phyloP scores from a whole-genome alignment of 345 rosid species.

The Clarkia xantiana region DNA sequence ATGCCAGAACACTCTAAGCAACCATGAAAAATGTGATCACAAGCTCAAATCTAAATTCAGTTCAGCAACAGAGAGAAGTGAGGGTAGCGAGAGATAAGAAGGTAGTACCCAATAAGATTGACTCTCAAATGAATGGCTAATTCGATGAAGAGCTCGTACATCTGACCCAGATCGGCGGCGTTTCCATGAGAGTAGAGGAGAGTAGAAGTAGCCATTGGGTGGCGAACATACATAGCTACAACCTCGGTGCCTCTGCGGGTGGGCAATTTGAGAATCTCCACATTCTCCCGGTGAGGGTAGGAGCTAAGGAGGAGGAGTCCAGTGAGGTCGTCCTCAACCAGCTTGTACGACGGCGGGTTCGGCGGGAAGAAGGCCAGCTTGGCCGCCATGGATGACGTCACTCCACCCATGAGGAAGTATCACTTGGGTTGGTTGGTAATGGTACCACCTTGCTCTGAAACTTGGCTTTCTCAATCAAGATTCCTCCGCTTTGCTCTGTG shows the following conservation, averaged over 20 bases:
- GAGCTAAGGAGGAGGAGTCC: slow-evolving; percentile 31
- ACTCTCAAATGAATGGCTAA: slow-evolving; percentile 64
- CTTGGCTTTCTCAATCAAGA: no score
- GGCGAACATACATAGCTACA: slow-evolving; percentile 47
- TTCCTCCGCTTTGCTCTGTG: no score
- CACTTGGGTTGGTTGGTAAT: no score
- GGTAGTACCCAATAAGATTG: slow-evolving; percentile 57
- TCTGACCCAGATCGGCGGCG: slow-evolving; percentile 83
- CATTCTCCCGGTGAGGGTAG: slow-evolving; percentile 33
- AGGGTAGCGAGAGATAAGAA: no score
- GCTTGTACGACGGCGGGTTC: slow-evolving; percentile 60
- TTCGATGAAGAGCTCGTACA: slow-evolving; percentile 49
- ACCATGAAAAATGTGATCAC: no score
- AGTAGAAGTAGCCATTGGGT: slow-evolving; percentile 60
- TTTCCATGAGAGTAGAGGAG: slow-evolving; percentile 86
- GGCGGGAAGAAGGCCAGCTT: slow-evolving; percentile 93
- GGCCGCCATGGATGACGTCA: slow-evolving; percentile 86
- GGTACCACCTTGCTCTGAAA: no score
- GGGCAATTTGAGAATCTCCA: slow-evolving; percentile 44
- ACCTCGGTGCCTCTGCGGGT: slow-evolving; percentile 71
- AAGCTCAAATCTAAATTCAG: no score
- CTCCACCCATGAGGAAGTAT: slow-evolving; percentile 38
- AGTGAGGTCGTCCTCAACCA: slow-evolving; percentile 35
- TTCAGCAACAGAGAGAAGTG: no score
- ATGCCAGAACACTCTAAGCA: no score